These are phyloP conservation scores for Hondaea fermentalgiana DNA, from an alignment of 108 stramenopile genomes.

Conservation along the genomic window DNA sequence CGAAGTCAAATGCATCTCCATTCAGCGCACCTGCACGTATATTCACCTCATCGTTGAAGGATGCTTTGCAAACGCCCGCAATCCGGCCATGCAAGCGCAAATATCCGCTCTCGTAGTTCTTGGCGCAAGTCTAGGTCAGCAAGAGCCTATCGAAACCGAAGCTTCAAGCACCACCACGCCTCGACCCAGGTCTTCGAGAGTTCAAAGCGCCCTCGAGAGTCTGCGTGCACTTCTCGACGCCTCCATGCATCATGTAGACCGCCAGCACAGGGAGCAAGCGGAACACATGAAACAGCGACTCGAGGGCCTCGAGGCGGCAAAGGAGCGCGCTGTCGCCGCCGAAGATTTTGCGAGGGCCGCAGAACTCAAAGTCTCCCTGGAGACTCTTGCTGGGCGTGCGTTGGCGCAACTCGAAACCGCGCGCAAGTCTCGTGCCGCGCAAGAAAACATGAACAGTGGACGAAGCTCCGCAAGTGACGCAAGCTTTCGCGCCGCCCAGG, in stretches of 20 bases:
- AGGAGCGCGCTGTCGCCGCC: background rate
- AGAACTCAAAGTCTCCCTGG: background rate
- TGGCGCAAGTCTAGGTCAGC: background rate
- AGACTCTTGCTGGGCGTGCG: background rate
- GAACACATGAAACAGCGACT: background rate
- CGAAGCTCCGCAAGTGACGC: background rate
- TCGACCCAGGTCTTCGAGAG: background rate
- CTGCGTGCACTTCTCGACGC: background rate
- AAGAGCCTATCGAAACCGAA: too few relatives aligned
- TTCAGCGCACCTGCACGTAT: background rate
- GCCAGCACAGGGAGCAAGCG: background rate
- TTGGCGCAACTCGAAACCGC: background rate
- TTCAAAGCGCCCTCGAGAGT: background rate
- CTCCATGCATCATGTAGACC: background rate
- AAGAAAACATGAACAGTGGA: background rate
- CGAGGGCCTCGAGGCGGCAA: background rate
- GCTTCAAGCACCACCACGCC: background rate
- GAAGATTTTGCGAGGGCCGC: slow-evolving; percentile 1
- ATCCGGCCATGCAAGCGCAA: background rate
- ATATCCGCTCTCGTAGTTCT: background rate
- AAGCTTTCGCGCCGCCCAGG: background rate
- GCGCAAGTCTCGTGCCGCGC: background rate
- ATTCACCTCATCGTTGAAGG: background rate
- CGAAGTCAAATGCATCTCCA: background rate
- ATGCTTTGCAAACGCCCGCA: background rate